Base-by-base conservation (phyloP, 768 basidiomycete genomes). In the Amanita rubescens region DNA sequence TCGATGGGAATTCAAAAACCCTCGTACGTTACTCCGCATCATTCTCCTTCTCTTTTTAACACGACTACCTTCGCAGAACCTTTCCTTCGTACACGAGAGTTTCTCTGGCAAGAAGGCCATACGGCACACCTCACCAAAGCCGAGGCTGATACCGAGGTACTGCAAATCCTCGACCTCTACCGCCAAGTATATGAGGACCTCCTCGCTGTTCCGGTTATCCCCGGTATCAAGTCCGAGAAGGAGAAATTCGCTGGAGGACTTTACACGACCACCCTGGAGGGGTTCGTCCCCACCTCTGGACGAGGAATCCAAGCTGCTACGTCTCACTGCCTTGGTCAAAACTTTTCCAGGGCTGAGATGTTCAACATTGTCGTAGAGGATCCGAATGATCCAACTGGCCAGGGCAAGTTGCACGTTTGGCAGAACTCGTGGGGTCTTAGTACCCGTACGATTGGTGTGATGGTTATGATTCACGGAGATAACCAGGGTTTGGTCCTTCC, bases 41-140 rank as follows among this genome's bases (percentile, higher is more conserved):
- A 3, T 55, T n/a, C 6, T 53, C 30, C 17, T 44, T 41, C n/a
- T 38, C 24, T 25, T 32, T 22, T 25, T 41, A 34, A 27, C 3
- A 17, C 1, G 22, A 43, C 27, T 30, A 30, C 27, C 27, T 24
- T 14, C 4, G 33, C 39, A 90, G 88, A 99, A 69, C 96, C 96
- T 7, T 99, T 99, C 88, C 80, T 99, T 34, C 93, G 96, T 53
- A 98, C 96, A 2, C 90, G 96, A 66, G 96, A 99, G 73, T 99
- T 97, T 79, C 76, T 99, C n/a, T 99, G 96, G 96, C 96, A 99
- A 73, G 96, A 99, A 70, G 96, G 96, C 34, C 96, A 99, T 74
- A 98, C 96, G 8, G 95, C 96, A 3, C 84, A 87, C 70, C 77
- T 94, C 41, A 90, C 87, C 59, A 88, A 94, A 69, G 65, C 74